A percentile compares a stretch with the other conserved stretches of the same genome.
phyloP scores from a whole-genome alignment of 2,329 filamentous ascomycete genomes.

The Lecanicillium sp. region DNA sequence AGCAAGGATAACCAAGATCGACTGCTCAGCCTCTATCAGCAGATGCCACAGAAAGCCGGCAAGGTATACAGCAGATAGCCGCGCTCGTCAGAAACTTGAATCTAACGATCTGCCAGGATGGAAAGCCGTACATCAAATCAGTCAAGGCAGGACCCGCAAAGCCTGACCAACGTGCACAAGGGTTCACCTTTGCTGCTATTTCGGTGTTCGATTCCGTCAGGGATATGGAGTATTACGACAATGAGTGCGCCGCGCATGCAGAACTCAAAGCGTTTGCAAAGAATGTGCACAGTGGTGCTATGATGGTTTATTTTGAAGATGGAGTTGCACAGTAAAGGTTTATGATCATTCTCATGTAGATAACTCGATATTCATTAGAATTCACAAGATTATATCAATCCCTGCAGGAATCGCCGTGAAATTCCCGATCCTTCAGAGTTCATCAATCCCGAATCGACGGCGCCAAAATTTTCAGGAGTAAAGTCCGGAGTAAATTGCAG shows the following conservation, averaged over 20 bases:
- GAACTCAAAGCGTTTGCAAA: slow-evolving; percentile 24
- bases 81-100: too few species aligned
- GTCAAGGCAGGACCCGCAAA: slow-evolving; percentile 40
- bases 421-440: slow-evolving; percentile 18
- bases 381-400: slow-evolving; percentile 5
- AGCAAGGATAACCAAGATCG: slow-evolving; percentile 21
- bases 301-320: slow-evolving; percentile 45
- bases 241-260: slow-evolving; percentile 25
- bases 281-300: slow-evolving; percentile 25
- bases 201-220: slow-evolving; percentile 48
- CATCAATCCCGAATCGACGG: slow-evolving; percentile 9
- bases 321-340: slow-evolving; percentile 1
- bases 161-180: slow-evolving; percentile 47
- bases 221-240: slow-evolving; percentile 57
- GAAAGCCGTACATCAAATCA: slow-evolving; percentile 51
- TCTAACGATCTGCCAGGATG: slow-evolving; percentile 36
- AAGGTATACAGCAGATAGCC: slow-evolving; percentile 17
- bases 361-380: background rate
- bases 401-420: slow-evolving; percentile 14
- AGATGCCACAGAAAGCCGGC: slow-evolving; percentile 22
- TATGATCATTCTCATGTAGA: background rate
- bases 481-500: slow-evolving; percentile 14
- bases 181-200: slow-evolving; percentile 49
- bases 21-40: slow-evolving; percentile 22
- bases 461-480: slow-evolving; percentile 7